Conservation (phyloP, 441 rosid species). For the Arabidopsis hybrid region DNA sequence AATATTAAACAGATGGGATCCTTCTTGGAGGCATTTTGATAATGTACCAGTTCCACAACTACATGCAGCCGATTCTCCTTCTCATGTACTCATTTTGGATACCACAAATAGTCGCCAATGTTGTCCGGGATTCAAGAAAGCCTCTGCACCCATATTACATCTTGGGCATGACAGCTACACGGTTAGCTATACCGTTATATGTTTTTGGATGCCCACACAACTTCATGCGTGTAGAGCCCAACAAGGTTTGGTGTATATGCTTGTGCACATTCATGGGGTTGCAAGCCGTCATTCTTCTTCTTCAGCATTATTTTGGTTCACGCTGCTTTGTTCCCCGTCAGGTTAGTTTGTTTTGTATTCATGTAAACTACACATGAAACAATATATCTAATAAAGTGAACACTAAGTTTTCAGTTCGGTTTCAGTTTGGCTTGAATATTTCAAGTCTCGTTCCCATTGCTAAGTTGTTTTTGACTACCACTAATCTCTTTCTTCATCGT, state of each 20-base stretch:
- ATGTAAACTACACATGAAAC: constrained; percentile 13
- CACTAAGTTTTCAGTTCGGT: background rate
- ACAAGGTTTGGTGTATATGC: constrained; percentile 80
- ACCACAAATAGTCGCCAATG: constrained; percentile 88
- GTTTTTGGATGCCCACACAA: constrained; percentile 96
- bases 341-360: constrained; percentile 54
- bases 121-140: constrained; percentile 91
- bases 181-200: constrained; percentile 85
- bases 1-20: constrained; percentile 79
- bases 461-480: constrained; percentile 10
- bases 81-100: constrained; percentile 94
- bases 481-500: constrained; percentile 31
- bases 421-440: background rate
- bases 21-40: constrained; percentile 97
- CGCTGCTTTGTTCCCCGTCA: constrained; percentile 96
- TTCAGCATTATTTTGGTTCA: constrained; percentile 95
- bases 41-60: constrained; percentile 92
- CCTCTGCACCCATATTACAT: constrained; percentile 95
- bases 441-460: constrained; percentile 2
- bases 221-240: constrained; percentile 93
- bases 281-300: constrained; percentile 88
- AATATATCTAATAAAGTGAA: background rate
- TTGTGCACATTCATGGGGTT: constrained; percentile 73
- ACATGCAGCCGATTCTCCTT: constrained; percentile 81
- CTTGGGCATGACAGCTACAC: constrained; percentile 87